Evolutionary conservation across 306 rosid genomes (phyloP).

Genomic region (Citrullus colocynthis): DNA sequence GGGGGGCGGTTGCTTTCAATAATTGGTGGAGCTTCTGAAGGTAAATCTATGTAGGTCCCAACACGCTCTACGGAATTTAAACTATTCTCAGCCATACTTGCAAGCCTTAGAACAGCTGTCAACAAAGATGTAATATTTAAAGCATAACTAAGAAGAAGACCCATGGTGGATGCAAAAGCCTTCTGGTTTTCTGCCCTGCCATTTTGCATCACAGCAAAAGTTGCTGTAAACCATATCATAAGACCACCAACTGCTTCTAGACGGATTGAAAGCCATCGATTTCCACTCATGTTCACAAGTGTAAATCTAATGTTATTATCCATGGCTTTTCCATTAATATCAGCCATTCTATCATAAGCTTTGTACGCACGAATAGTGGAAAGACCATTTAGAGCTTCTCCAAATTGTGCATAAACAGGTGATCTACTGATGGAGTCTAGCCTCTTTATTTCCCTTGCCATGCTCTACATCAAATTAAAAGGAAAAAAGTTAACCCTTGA

Average conservation of each 20-base stretch:
- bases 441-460: slow-evolving; percentile 86
- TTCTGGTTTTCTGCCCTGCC: slow-evolving; percentile 32
- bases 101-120: slow-evolving; percentile 70
- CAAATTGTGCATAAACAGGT: slow-evolving; percentile 92
- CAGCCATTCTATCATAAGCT: slow-evolving; percentile 90
- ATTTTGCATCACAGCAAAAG: slow-evolving; percentile 41
- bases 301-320: slow-evolving; percentile 32
- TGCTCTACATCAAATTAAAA: slow-evolving; percentile 41
- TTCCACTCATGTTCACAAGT: slow-evolving; percentile 28
- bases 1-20: slow-evolving; percentile 36
- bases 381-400: slow-evolving; percentile 87
- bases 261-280: slow-evolving; percentile 40
- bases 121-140: slow-evolving; percentile 69
- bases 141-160: slow-evolving; percentile 59
- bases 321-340: slow-evolving; percentile 43
- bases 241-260: slow-evolving; percentile 32
- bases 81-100: slow-evolving; percentile 36
- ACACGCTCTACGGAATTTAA: slow-evolving; percentile 65
- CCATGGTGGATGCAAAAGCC: slow-evolving; percentile 41
- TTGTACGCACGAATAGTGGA: slow-evolving; percentile 77
- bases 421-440: slow-evolving; percentile 88
- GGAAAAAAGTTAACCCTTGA: not conserved
- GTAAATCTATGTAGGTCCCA: slow-evolving; percentile 71
- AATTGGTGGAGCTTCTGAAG: slow-evolving; percentile 41
- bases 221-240: slow-evolving; percentile 41